Evolutionary conservation across 2,329 filamentous ascomycete species (phyloP).

Genomic region (Sclerotinia borealis): DNA sequence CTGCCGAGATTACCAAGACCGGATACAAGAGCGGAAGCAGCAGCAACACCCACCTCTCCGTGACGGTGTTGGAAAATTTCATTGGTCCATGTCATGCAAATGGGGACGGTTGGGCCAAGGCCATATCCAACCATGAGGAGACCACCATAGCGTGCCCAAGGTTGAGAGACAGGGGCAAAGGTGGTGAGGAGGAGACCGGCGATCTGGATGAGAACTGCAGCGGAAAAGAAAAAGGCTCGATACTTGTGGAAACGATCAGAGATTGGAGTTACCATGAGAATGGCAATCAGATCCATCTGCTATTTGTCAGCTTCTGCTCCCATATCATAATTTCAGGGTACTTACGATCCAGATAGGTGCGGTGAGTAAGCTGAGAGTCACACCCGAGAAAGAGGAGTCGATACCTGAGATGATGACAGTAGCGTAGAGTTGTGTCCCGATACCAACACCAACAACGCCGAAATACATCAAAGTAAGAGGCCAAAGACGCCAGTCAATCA

Average conservation of each 20-base stretch:
- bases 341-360: conserved; percentile 87
- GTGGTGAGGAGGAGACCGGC: conserved; percentile 73
- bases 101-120: conserved; percentile 82
- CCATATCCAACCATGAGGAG: conserved; percentile 88
- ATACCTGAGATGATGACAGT: conserved; percentile 81
- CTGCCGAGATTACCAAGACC: conserved; percentile 82
- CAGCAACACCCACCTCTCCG: conserved; percentile 84
- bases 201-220: conserved; percentile 72
- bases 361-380: conserved; percentile 75
- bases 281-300: conserved; percentile 81
- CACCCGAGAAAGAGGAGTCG: conserved; percentile 63
- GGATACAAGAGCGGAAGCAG: conserved; percentile 78
- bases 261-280: conserved; percentile 76
- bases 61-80: conserved; percentile 87
- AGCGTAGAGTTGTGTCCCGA: conserved; percentile 82
- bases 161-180: conserved; percentile 58
- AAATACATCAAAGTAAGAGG: conserved; percentile 89
- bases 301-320: conserved; percentile 2
- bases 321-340: conserved; percentile 17
- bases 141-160: conserved; percentile 82
- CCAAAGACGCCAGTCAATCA: conserved; percentile 85
- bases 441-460: conserved; percentile 86
- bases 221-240: conserved; percentile 75
- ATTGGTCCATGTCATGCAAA: conserved; percentile 89
- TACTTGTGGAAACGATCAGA: conserved; percentile 80